Evolutionary conservation across 106 monocot species (phyloP).

Genomic region (Alisma plantagoaquatica): DNA sequence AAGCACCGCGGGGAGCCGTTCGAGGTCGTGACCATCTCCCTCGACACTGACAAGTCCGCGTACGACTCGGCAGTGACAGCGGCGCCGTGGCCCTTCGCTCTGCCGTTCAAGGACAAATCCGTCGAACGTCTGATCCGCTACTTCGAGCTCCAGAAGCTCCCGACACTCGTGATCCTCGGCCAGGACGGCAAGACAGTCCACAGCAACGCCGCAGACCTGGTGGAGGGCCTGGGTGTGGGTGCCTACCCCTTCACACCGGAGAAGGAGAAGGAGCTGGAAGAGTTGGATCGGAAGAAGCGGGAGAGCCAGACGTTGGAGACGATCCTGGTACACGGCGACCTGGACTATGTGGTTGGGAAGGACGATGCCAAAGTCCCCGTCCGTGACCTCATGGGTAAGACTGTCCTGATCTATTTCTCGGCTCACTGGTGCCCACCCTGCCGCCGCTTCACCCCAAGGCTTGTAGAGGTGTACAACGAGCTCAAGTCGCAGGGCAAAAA

Average conservation of each 20-base stretch:
- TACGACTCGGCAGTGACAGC: constrained; percentile 13
- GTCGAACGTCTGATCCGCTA: constrained; percentile 15
- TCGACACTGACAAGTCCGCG: constrained; percentile 21
- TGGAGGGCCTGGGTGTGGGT: constrained; percentile 25
- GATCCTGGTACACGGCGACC: constrained; percentile 15
- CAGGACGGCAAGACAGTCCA: background rate
- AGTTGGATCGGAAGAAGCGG: constrained; percentile 15
- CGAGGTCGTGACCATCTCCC: constrained; percentile 30
- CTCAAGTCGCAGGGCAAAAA: background rate
- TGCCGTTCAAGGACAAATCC: too few relatives aligned
- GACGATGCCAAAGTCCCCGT: constrained; percentile 24
- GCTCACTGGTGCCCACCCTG: constrained; percentile 40
- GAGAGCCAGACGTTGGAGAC: constrained; percentile 12
- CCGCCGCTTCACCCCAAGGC: constrained; percentile 14
- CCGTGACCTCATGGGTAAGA: constrained; percentile 27
- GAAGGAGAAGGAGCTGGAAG: constrained; percentile 20
- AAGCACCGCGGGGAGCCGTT: too few relatives aligned
- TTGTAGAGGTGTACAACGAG: constrained; percentile 24
- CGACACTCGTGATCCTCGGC: constrained; percentile 18
- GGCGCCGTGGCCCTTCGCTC: constrained; percentile 30
- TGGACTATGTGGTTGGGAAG: too few relatives aligned
- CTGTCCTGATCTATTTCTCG: constrained; percentile 32
- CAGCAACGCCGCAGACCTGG: constrained; percentile 23
- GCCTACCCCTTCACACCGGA: constrained; percentile 30
- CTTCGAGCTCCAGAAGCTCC: constrained; percentile 9